Percentiles rank a stretch among this genome's conserved stretches.
Conservation (phyloP, 345 rosid species). For the Citrus inodora region DNA sequence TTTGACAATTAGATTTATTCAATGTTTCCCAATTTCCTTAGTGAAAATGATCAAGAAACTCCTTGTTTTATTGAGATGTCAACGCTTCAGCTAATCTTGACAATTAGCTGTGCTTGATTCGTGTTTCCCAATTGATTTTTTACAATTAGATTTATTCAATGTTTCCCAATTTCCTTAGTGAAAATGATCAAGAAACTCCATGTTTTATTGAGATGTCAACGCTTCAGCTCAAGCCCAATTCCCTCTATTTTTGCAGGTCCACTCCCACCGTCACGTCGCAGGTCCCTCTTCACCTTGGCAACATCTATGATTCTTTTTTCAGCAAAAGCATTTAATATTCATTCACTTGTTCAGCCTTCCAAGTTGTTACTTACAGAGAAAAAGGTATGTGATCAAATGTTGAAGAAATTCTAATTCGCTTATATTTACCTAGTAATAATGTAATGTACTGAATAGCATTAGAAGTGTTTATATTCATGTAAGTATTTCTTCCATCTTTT, state of each 20-base stretch:
- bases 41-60: neutral
- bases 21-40: neutral
- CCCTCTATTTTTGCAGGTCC: slow-evolving; percentile 49
- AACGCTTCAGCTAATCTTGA: slow-evolving; percentile 6
- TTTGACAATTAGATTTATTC: neutral
- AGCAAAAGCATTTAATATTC: slow-evolving; percentile 64
- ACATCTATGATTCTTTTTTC: slow-evolving; percentile 87
- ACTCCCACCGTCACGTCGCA: slow-evolving; percentile 71
- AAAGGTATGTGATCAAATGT: slow-evolving; percentile 37
- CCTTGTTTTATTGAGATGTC: neutral
- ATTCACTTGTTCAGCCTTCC: slow-evolving; percentile 49
- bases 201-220: neutral
- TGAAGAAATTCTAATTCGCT: neutral
- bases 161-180: neutral
- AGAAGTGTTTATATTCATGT: neutral
- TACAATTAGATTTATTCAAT: neutral
- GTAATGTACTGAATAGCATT: neutral
- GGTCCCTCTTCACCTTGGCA: slow-evolving; percentile 84
- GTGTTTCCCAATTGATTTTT: neutral
- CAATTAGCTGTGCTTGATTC: neutral
- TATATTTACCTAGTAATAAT: neutral
- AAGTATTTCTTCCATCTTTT: neutral
- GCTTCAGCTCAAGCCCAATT: neutral
- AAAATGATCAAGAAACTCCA: neutral
- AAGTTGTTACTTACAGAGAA: slow-evolving; percentile 55